Evolutionary conservation across 2,329 filamentous ascomycete genomes (phyloP).

Genomic region (Raffaelea deltoideospora): DNA sequence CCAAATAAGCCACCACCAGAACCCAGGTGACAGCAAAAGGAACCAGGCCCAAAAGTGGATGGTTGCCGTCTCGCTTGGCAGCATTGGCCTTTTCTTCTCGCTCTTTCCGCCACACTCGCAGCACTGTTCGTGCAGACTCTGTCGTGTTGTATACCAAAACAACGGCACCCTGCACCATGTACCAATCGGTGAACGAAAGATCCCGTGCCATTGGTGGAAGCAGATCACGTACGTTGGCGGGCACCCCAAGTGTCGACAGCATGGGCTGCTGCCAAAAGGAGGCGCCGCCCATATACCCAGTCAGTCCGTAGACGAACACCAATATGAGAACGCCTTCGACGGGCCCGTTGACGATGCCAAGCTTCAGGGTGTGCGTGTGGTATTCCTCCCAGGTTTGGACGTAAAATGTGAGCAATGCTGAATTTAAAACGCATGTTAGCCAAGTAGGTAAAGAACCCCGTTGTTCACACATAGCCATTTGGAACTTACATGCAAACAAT

Average conservation of each 20-base stretch:
- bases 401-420: slow-evolving; percentile 87
- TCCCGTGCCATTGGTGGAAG: slow-evolving; percentile 59
- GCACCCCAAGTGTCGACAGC: slow-evolving; percentile 56
- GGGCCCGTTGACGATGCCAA: slow-evolving; percentile 83
- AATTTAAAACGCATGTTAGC: not conserved
- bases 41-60: slow-evolving; percentile 66
- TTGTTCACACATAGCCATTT: slow-evolving; percentile 2
- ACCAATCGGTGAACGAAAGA: slow-evolving; percentile 81
- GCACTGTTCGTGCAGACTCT: slow-evolving; percentile 68
- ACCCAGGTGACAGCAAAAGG: slow-evolving; percentile 71
- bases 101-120: slow-evolving; percentile 45
- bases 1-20: slow-evolving; percentile 63
- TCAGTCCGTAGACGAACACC: slow-evolving; percentile 66
- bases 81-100: slow-evolving; percentile 16
- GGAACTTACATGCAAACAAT: slow-evolving; percentile 62
- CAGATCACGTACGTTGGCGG: slow-evolving; percentile 47
- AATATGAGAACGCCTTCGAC: slow-evolving; percentile 88
- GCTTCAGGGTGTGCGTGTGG: slow-evolving; percentile 87
- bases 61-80: slow-evolving; percentile 29
- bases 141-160: slow-evolving; percentile 77
- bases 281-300: slow-evolving; percentile 70
- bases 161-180: slow-evolving; percentile 70
- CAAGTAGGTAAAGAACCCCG: not conserved
- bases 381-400: slow-evolving; percentile 99
- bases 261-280: slow-evolving; percentile 87